Conservation (phyloP, 495 filamentous ascomycete species). For the Saxophila tyrrhenica region DNA sequence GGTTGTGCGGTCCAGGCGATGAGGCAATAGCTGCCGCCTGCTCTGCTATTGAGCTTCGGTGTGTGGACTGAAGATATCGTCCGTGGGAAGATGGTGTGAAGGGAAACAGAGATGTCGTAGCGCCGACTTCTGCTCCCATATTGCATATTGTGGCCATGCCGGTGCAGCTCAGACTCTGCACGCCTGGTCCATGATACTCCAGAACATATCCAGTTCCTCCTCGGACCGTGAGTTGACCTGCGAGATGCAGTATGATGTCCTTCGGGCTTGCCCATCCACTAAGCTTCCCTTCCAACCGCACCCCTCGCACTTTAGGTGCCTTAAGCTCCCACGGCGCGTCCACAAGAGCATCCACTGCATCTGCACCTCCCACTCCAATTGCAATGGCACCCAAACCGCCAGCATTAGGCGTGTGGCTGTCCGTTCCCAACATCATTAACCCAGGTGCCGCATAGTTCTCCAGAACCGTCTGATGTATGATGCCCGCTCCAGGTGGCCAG, state of each 20-base stretch:
- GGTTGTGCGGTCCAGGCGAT: slow-evolving; percentile 36
- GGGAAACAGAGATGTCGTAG: slow-evolving; percentile 91
- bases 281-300: slow-evolving; percentile 71
- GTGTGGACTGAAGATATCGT: slow-evolving; percentile 72
- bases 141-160: slow-evolving; percentile 90
- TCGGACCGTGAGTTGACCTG: slow-evolving; percentile 82
- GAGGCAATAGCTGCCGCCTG: slow-evolving; percentile 41
- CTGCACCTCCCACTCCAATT: slow-evolving; percentile 94
- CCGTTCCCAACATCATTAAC: slow-evolving; percentile 98
- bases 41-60: slow-evolving; percentile 59
- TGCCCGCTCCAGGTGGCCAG: slow-evolving; percentile 97
- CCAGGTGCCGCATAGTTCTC: slow-evolving; percentile 98
- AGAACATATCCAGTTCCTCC: slow-evolving; percentile 91
- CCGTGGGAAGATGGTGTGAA: slow-evolving; percentile 54
- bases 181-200: slow-evolving; percentile 84
- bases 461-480: slow-evolving; percentile 95
- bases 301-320: slow-evolving; percentile 80
- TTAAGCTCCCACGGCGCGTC: slow-evolving; percentile 96
- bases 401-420: slow-evolving; percentile 94
- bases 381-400: slow-evolving; percentile 89
- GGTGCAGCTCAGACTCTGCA: slow-evolving; percentile 78
- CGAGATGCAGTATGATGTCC: slow-evolving; percentile 83
- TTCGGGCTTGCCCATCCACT: slow-evolving; percentile 89
- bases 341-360: slow-evolving; percentile 93
- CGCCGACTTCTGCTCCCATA: slow-evolving; percentile 81